Evolutionary conservation across 192 early-diverging fungal species (phyloP).

Genomic region (Kickxella alabastrina): DNA sequence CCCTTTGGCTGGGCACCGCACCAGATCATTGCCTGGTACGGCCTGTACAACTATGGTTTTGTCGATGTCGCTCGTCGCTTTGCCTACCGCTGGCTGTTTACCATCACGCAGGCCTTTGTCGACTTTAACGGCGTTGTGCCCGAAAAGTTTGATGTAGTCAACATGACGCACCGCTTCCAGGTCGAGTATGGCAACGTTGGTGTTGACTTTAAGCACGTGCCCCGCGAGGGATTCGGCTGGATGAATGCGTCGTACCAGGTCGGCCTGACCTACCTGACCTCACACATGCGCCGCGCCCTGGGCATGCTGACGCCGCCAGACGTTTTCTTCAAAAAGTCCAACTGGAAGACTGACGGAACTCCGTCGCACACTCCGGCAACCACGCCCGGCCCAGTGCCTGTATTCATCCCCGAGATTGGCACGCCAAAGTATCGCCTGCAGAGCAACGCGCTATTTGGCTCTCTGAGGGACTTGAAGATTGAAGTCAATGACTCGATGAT

Average conservation of each 20-base stretch:
- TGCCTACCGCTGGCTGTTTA: slow-evolving; percentile 95
- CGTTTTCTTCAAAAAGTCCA: slow-evolving; percentile 56
- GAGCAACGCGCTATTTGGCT: slow-evolving; percentile 25
- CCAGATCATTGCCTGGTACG: slow-evolving; percentile 96
- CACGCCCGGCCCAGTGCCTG: slow-evolving; percentile 31
- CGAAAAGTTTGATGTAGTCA: slow-evolving; percentile 95
- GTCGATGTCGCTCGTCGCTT: slow-evolving; percentile 65
- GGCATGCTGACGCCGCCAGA: slow-evolving; percentile 71
- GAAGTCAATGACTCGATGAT: background rate
- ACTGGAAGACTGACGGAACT: slow-evolving; percentile 40
- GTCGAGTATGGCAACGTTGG: slow-evolving; percentile 99
- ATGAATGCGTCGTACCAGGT: slow-evolving; percentile 94
- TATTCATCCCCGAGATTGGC: slow-evolving; percentile 28
- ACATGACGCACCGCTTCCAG: slow-evolving; percentile 82
- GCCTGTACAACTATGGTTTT: slow-evolving; percentile 80
- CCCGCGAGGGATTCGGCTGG: slow-evolving; percentile 97
- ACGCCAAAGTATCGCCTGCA: slow-evolving; percentile 21
- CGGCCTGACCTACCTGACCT: slow-evolving; percentile 71
- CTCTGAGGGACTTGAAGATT: slow-evolving; percentile 10
- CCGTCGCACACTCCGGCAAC: slow-evolving; percentile 38
- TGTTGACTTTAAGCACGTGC: slow-evolving; percentile 86
- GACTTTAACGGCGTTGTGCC: slow-evolving; percentile 97
- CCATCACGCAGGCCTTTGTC: slow-evolving; percentile 91
- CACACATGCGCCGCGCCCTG: slow-evolving; percentile 69
- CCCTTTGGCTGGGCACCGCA: slow-evolving; percentile 98